Evolutionary conservation across 345 rosid species (phyloP).

Genomic region (Luvunga scandens): DNA sequence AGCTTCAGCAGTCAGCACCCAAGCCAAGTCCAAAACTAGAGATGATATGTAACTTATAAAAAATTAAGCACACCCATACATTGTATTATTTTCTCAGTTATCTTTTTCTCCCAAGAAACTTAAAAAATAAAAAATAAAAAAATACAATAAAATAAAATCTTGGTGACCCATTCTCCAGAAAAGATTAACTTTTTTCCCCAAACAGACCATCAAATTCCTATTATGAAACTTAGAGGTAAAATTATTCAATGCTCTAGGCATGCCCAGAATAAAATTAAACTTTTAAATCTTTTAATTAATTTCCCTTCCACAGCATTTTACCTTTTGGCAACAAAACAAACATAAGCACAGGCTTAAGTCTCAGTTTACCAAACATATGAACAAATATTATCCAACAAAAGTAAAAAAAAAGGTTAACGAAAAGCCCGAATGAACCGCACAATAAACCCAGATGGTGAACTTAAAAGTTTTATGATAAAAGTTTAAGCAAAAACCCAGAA

Average conservation of each 20-base stretch:
- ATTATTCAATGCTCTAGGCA: background rate
- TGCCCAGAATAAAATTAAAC: background rate
- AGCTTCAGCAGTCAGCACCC: no score
- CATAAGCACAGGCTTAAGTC: background rate
- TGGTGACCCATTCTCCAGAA: background rate
- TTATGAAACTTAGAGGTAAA: background rate
- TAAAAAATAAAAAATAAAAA: no score
- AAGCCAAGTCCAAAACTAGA: background rate
- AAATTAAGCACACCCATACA: background rate
- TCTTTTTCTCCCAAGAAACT: background rate
- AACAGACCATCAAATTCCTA: background rate
- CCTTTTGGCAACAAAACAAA: background rate
- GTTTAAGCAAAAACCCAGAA: background rate
- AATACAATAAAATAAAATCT: background rate
- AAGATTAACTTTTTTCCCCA: background rate
- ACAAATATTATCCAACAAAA: background rate
- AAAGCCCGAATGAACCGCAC: background rate
- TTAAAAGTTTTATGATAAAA: background rate
- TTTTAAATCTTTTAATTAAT: background rate
- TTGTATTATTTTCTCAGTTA: background rate
- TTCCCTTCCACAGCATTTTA: background rate
- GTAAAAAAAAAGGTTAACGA: background rate
- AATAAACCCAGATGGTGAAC: background rate
- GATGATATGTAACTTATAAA: background rate
- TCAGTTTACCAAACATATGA: background rate